phyloP scores from a whole-genome alignment of 352 stramenopile species.

The Thraustotheca clavata region DNA sequence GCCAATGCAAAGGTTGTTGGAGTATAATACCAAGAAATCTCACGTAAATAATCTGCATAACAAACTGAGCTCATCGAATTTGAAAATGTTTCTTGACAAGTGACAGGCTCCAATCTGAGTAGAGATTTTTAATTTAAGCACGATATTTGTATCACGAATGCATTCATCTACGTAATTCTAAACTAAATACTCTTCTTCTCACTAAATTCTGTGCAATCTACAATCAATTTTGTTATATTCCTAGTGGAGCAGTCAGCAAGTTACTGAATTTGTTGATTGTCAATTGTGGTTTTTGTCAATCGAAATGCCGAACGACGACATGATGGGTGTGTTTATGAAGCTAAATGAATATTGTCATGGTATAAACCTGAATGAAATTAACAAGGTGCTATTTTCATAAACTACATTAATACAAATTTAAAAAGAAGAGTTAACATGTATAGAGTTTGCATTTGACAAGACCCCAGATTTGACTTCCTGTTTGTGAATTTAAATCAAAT shows the following conservation, averaged over 20 bases:
- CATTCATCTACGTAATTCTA: not conserved
- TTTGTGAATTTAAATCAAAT: slow-evolving; percentile 18
- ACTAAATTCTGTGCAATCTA: not conserved
- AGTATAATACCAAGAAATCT: not conserved
- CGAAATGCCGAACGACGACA: too few species aligned
- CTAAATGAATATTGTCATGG: not conserved
- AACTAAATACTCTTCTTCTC: not conserved
- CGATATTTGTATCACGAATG: not conserved
- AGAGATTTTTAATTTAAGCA: not conserved
- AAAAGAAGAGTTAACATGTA: slow-evolving; percentile 7
- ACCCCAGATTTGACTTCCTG: slow-evolving; percentile 1
- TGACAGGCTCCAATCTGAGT: not conserved
- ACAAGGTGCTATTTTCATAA: not conserved
- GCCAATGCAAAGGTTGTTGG: not conserved
- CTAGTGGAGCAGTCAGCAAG: not conserved
- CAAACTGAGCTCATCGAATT: not conserved
- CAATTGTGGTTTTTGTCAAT: too few species aligned
- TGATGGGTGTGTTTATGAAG: too few species aligned
- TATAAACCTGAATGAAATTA: not conserved
- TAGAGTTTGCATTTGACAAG: slow-evolving; percentile 18
- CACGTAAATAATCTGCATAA: not conserved
- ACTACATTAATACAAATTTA: too few species aligned
- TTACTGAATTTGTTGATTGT: not conserved
- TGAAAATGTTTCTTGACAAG: not conserved
- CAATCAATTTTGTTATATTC: not conserved